Conservation (phyloP, 2,329 filamentous ascomycete genomes). For the Aspergillus eucalypticola region DNA sequence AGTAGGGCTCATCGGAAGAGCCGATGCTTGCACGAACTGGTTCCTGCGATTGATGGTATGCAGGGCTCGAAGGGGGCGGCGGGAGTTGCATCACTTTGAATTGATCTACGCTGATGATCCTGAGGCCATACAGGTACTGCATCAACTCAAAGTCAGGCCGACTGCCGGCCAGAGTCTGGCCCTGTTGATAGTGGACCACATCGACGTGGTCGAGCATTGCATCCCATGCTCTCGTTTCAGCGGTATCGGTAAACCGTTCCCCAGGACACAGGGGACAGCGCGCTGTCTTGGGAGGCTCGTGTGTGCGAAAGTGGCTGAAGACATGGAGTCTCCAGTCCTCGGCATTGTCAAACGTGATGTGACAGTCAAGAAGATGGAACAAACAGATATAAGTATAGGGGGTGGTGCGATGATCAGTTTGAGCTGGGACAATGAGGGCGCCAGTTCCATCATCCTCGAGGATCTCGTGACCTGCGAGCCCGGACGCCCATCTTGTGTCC, state of each 20-base stretch:
- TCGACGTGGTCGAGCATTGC: conserved; percentile 46
- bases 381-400: conserved; percentile 39
- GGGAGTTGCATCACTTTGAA: conserved; percentile 47
- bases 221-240: conserved; percentile 40
- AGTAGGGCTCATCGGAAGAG: conserved; percentile 43
- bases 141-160: conserved; percentile 48
- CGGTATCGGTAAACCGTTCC: conserved; percentile 24
- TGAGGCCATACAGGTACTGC: conserved; percentile 46
- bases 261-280: conserved; percentile 47
- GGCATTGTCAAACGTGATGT: conserved; percentile 40
- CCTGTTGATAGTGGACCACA: conserved; percentile 42
- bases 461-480: conserved; percentile 25
- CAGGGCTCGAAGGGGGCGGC: conserved; percentile 38
- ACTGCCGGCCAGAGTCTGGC: conserved; percentile 43
- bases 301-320: conserved; percentile 46
- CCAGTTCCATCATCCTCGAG: conserved; percentile 34
- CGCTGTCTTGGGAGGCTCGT: conserved; percentile 42
- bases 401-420: conserved; percentile 12
- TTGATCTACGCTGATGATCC: conserved; percentile 46
- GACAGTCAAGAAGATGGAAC: conserved; percentile 49
- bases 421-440: conserved; percentile 28
- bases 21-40: conserved; percentile 38
- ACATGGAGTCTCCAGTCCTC: conserved; percentile 47
- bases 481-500: conserved; percentile 28
- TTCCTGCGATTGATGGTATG: conserved; percentile 40